These are phyloP conservation scores for Polyporus tsugae DNA, from an alignment of 1,284 basidiomycete genomes.

Conservation along the genomic window DNA sequence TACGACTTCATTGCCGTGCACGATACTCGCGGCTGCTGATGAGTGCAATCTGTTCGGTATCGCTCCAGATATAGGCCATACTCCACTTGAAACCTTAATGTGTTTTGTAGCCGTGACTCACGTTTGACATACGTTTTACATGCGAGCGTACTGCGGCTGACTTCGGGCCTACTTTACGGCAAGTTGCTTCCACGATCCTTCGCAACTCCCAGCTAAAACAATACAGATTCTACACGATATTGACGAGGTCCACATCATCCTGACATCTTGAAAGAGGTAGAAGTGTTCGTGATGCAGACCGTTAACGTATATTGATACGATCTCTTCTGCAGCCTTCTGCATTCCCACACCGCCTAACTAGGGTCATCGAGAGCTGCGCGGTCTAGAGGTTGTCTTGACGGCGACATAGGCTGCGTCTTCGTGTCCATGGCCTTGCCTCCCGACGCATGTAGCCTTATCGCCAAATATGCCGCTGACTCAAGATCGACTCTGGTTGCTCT, in stretches of 20 bases:
- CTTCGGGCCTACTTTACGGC: conserved; percentile 9
- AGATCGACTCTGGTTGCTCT: conserved; percentile 61
- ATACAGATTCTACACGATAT: conserved; percentile 10
- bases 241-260: conserved; percentile 2
- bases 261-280: not conserved
- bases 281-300: not conserved
- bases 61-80: conserved; percentile 11
- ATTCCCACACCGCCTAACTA: not conserved
- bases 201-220: not conserved
- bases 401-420: conserved; percentile 10
- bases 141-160: conserved; percentile 20
- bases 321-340: not conserved
- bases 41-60: conserved; percentile 17
- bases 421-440: conserved; percentile 60
- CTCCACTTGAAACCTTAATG: conserved; percentile 9
- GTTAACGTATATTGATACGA: not conserved
- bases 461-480: conserved; percentile 53
- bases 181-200: not conserved
- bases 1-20: conserved; percentile 24
- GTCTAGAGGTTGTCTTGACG: conserved; percentile 20
- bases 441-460: conserved; percentile 65
- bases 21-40: conserved; percentile 16
- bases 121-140: conserved; percentile 20
- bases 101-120: conserved; percentile 7
- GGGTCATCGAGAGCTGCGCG: not conserved